Percentiles rank a stretch among this genome's conserved stretches.
Conservation (phyloP, 345 rosid genomes). For the Cochlearia excelsa region DNA sequence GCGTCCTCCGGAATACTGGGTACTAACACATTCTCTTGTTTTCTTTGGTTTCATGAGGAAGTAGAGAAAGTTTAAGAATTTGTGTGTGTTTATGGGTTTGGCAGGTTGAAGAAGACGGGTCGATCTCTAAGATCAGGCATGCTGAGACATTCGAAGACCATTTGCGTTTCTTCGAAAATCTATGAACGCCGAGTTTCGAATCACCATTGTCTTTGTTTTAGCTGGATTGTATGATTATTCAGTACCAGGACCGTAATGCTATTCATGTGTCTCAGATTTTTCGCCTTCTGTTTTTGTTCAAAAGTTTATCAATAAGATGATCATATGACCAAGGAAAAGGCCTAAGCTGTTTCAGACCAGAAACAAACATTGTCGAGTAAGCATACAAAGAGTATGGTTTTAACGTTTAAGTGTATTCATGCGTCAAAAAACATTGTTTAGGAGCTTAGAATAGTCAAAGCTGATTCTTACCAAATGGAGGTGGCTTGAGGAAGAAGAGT, state of each 20-base stretch:
- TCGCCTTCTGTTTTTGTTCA: neutral
- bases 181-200: constrained; percentile 35
- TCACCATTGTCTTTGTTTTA: constrained; percentile 14
- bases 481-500: constrained; percentile 62
- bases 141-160: constrained; percentile 87
- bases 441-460: constrained; percentile 24
- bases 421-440: constrained; percentile 6
- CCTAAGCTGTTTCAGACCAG: neutral
- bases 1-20: constrained; percentile 99
- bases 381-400: neutral
- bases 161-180: constrained; percentile 69
- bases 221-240: constrained; percentile 13
- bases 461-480: constrained; percentile 36
- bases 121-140: constrained; percentile 70
- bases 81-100: constrained; percentile 4
- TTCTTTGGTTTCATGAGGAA: neutral
- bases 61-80: neutral
- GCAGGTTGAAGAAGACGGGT: constrained; percentile 87
- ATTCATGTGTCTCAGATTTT: constrained; percentile 7
- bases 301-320: constrained; percentile 4
- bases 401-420: neutral
- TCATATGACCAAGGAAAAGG: constrained; percentile 6
- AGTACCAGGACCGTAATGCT: constrained; percentile 9
- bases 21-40: constrained; percentile 34
- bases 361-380: neutral